Conservation (phyloP, 495 filamentous ascomycete genomes). For the Trichoderma asperelloides region DNA sequence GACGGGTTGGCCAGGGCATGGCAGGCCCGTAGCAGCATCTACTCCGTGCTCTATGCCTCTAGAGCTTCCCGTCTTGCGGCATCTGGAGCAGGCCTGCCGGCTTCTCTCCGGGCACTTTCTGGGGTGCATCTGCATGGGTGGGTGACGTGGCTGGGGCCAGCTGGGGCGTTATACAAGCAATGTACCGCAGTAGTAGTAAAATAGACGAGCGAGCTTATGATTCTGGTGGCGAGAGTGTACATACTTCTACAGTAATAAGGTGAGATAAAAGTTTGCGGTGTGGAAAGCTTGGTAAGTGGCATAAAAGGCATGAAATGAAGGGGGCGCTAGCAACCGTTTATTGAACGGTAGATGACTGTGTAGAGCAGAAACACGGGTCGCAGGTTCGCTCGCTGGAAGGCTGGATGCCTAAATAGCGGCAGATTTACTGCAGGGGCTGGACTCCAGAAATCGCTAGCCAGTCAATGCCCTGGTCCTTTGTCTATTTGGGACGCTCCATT, state of each 20-base stretch:
- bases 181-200: background rate
- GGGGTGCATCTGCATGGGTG: background rate
- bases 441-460: background rate
- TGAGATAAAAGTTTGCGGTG: background rate
- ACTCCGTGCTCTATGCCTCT: too few relatives aligned
- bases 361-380: background rate
- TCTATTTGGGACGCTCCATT: conserved; percentile 3
- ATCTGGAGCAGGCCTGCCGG: background rate
- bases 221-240: background rate
- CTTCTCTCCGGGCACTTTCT: conserved; percentile 6
- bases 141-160: background rate
- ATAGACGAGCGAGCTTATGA: background rate
- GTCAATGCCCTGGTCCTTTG: background rate
- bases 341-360: background rate
- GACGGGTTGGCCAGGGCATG: too few relatives aligned
- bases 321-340: background rate
- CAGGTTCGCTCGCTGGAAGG: background rate
- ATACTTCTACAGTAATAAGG: too few relatives aligned
- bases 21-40: too few relatives aligned
- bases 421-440: background rate
- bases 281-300: background rate
- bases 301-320: too few relatives aligned
- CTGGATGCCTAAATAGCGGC: background rate
- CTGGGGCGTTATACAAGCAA: background rate
- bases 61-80: background rate